phyloP scores from a whole-genome alignment of 768 basidiomycete genomes.

The Phlebiopsis flavidoalba region DNA sequence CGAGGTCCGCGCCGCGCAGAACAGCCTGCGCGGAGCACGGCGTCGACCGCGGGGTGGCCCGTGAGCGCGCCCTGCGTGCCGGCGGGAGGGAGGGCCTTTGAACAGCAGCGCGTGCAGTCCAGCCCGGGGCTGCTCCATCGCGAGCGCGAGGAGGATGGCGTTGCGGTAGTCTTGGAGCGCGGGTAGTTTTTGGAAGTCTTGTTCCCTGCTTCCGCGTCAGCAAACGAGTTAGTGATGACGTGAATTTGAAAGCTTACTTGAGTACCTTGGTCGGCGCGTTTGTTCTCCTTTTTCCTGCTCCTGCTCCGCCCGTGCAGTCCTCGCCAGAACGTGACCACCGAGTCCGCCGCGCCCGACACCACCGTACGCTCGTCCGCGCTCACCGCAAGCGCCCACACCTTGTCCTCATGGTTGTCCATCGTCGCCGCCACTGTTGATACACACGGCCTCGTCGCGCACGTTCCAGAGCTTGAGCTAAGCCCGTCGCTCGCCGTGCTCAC shows the following conservation, averaged over 20 bases:
- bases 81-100: slow-evolving; percentile 42
- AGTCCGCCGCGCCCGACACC: slow-evolving; percentile 94
- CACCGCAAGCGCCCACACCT: slow-evolving; percentile 95
- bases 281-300: slow-evolving; percentile 68
- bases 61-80: slow-evolving; percentile 40
- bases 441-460: slow-evolving; percentile 82
- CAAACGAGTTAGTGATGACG: background rate
- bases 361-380: slow-evolving; percentile 78
- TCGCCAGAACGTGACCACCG: slow-evolving; percentile 95
- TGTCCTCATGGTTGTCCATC: slow-evolving; percentile 96
- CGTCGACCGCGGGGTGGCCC: slow-evolving; percentile 71
- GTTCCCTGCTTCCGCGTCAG: slow-evolving; percentile 55
- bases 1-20: slow-evolving; percentile 66
- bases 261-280: slow-evolving; percentile 70
- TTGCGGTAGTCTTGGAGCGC: slow-evolving; percentile 82
- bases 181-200: slow-evolving; percentile 89
- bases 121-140: slow-evolving; percentile 92
- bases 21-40: slow-evolving; percentile 77
- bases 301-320: slow-evolving; percentile 85
- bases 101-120: slow-evolving; percentile 80
- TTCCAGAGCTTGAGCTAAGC: slow-evolving; percentile 95
- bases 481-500: slow-evolving; percentile 93
- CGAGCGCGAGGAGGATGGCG: slow-evolving; percentile 87
- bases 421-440: no score
- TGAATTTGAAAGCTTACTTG: slow-evolving; percentile 52